Conservation (phyloP, 139 green algal genomes). For the Medakamo hakoo region DNA sequence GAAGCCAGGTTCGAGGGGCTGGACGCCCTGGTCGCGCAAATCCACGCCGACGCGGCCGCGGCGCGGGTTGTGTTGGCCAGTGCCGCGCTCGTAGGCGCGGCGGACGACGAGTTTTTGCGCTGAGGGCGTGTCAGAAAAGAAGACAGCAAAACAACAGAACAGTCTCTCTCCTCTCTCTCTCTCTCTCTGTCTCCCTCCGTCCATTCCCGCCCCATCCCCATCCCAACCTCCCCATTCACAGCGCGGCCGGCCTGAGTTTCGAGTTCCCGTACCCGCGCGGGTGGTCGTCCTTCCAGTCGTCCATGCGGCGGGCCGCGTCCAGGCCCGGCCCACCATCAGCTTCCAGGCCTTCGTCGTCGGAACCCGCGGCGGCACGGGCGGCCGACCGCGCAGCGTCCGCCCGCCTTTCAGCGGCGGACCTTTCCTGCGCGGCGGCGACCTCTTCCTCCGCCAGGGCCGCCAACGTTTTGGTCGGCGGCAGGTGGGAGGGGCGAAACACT, state of each 20-base stretch:
- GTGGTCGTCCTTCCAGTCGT: not conserved
- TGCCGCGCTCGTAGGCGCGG: no score
- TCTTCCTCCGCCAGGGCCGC: not conserved
- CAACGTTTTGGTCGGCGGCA: not conserved
- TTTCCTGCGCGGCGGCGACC: not conserved
- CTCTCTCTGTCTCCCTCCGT: no score
- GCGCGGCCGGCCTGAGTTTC: not conserved
- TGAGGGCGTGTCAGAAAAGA: no score
- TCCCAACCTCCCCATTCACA: no score
- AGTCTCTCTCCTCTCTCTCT: not conserved
- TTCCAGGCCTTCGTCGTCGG: no score
- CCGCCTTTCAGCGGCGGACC: not conserved
- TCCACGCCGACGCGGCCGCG: conserved; percentile 55
- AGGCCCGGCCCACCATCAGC: not conserved
- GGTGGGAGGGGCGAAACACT: not conserved
- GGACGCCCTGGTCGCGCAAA: conserved; percentile 53
- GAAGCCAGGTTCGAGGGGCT: conserved; percentile 67
- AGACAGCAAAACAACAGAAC: not conserved
- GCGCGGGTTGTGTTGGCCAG: conserved; percentile 25
- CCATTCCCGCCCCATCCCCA: no score
- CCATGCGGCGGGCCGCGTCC: not conserved
- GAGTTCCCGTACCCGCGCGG: not conserved
- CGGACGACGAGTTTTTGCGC: no score
- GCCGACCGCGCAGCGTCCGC: no score
- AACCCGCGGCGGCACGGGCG: not conserved